Percentiles rank a stretch among this genome's conserved stretches.
Conservation (phyloP, 352 stramenopile species). For the Pythium periplocum region DNA sequence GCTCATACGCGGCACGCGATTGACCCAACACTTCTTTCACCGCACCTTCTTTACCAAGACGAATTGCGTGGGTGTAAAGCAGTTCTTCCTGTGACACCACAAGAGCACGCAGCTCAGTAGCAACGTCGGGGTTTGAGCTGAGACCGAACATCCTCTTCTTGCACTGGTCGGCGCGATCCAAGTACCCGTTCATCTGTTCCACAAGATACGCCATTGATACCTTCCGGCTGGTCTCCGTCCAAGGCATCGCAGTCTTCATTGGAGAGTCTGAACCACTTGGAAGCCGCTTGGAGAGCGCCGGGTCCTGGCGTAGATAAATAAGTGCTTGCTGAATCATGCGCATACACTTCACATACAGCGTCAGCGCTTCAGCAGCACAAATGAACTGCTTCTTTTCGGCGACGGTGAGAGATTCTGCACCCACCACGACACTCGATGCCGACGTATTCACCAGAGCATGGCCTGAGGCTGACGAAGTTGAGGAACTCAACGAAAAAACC, state of each 20-base stretch:
- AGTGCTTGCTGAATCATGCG: slow-evolving; percentile 57
- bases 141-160: slow-evolving; percentile 40
- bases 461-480: slow-evolving; percentile 33
- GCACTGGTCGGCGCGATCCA: slow-evolving; percentile 62
- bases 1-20: slow-evolving; percentile 40
- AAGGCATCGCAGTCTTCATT: slow-evolving; percentile 9
- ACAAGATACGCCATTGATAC: slow-evolving; percentile 54
- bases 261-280: slow-evolving; percentile 14
- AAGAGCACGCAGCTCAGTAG: slow-evolving; percentile 15
- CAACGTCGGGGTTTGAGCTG: slow-evolving; percentile 9
- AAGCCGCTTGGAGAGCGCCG: slow-evolving; percentile 13
- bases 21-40: slow-evolving; percentile 71
- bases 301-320: slow-evolving; percentile 55
- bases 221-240: slow-evolving; percentile 50
- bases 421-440: slow-evolving; percentile 23
- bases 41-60: slow-evolving; percentile 51
- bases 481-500: slow-evolving; percentile 53
- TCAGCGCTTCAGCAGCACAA: slow-evolving; percentile 51
- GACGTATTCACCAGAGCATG: slow-evolving; percentile 27
- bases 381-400: slow-evolving; percentile 46
- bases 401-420: slow-evolving; percentile 23
- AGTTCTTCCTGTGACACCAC: slow-evolving; percentile 54
- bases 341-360: slow-evolving; percentile 67
- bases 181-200: slow-evolving; percentile 53
- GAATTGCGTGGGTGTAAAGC: slow-evolving; percentile 57